Conservation (phyloP, 768 basidiomycete species). For the Hysterangium stoloniferum region DNA sequence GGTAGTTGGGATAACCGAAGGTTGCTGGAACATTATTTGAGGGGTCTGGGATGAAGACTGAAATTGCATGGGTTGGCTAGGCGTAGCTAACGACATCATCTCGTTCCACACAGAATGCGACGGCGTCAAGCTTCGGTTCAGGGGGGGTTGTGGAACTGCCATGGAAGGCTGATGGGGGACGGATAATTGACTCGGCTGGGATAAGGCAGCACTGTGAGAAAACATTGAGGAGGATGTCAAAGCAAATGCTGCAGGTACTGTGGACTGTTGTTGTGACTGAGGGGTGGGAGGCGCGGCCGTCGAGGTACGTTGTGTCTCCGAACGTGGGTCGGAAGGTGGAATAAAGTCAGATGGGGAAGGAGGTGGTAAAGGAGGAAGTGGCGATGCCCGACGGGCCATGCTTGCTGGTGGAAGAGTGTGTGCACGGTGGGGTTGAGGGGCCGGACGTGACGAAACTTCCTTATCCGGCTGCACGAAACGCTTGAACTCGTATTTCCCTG, state of each 20-base stretch:
- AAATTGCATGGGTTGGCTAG: neutral
- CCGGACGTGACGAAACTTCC: constrained; percentile 32
- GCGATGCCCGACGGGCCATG: constrained; percentile 9
- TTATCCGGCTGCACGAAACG: constrained; percentile 44
- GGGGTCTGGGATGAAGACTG: neutral
- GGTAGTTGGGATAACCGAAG: neutral
- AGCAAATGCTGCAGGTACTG: too few species aligned
- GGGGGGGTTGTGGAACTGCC: neutral
- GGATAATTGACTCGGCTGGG: too few species aligned
- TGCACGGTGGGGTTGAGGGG: constrained; percentile 22
- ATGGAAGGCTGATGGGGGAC: neutral
- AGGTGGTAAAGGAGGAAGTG: neutral
- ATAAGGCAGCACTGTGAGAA: too few species aligned
- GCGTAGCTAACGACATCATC: neutral
- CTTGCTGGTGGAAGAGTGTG: constrained; percentile 17
- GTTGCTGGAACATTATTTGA: neutral
- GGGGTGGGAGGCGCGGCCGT: constrained; percentile 19
- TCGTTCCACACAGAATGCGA: constrained; percentile 2
- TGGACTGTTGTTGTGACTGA: constrained; percentile 8
- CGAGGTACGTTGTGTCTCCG: too few species aligned
- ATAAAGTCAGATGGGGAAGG: constrained; percentile 5
- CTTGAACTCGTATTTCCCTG: constrained; percentile 77
- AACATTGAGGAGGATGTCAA: too few species aligned
- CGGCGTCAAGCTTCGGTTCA: neutral
- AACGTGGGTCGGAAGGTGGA: constrained; percentile 3